Evolutionary conservation across 352 stramenopile genomes (phyloP), one percentile per base, ranked within the genome.

Genomic region (Globisporangium sylvaticum): DNA sequence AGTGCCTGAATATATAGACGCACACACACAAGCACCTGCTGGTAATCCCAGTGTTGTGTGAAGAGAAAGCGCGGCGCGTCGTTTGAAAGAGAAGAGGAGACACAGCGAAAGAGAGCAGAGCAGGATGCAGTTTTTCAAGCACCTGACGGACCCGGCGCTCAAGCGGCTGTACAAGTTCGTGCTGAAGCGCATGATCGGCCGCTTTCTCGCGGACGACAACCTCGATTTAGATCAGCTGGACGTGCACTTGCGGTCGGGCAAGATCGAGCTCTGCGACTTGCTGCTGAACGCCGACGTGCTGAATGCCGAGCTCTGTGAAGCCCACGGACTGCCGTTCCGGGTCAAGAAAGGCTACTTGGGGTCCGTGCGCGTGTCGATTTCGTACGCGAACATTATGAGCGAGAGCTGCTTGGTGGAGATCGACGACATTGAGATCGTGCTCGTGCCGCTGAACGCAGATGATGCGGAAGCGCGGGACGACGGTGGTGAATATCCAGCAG

Each of bases 81-180:
- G 44, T 24, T 65, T 44, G 31, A 32, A 46, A 46, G 60, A 65
- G 46, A 15, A 18, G 34, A 42, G 34, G 12, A 42, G 10, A 4
- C 34, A 31, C 9, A 42, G 18, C 22, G 10, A 25, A 27, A 22
- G 20, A 63, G 18, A 15, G 15, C 39, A 57, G 10, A 69, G 20
- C 25, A 52, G 34, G 34, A 91, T 96, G 88, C 85, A 94, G 72
- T 96, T 96, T 70, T 92, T 96, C 65, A 92, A 90, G 82, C 83
- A 91, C 58, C 72, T 96, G 62, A 96, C 88, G 50, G 88, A 96
- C 65, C 88, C 88, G 24, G 88, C 88, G 69, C 83, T 96, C 60
- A 96, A 96, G 81, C 88, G 88, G 54, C 77, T 96, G 42, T 96
- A 96, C 83, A 96, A 96, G 74, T 96, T 96, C 63, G 87, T 96